phyloP scores from a whole-genome alignment of 106 monocot species.

The Dioscorea alata region DNA sequence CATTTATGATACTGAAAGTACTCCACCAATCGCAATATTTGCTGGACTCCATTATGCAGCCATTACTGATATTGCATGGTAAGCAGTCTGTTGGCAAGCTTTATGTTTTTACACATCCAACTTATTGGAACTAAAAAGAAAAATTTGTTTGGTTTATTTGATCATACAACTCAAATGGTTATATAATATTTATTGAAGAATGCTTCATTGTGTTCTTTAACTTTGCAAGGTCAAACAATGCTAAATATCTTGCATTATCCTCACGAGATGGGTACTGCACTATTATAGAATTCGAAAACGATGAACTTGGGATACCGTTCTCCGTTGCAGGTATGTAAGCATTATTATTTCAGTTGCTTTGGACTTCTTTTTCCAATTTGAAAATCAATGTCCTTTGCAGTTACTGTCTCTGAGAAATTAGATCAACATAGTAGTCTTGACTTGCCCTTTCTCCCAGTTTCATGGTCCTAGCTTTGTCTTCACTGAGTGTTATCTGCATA shows the following conservation, averaged over 20 bases:
- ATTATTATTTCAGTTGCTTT: not conserved
- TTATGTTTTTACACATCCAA: not conserved
- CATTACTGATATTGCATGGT: conserved; percentile 95
- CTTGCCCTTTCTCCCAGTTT: not conserved
- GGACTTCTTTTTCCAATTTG: no score
- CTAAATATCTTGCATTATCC: conserved; percentile 72
- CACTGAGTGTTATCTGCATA: no score
- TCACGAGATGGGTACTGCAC: conserved; percentile 91
- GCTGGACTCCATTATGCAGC: conserved; percentile 96
- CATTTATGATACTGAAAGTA: conserved; percentile 83
- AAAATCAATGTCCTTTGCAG: not conserved
- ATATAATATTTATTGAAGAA: not conserved
- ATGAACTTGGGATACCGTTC: conserved; percentile 65
- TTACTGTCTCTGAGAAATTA: not conserved
- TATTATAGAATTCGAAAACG: conserved; percentile 76
- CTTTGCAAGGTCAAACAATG: conserved; percentile 66
- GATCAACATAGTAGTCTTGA: not conserved
- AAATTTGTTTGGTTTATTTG: not conserved
- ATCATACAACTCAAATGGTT: not conserved
- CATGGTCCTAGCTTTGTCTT: not conserved
- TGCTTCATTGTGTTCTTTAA: not conserved
- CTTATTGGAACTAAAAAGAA: not conserved
- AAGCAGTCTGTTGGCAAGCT: conserved; percentile 4
- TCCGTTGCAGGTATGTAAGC: conserved; percentile 44
- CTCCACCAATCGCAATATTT: conserved; percentile 68